A percentile compares a stretch with the other conserved stretches of the same genome.
These are phyloP conservation scores for Suillus subalutaceus DNA, from an alignment of 768 basidiomycete genomes.

Conservation along the genomic window DNA sequence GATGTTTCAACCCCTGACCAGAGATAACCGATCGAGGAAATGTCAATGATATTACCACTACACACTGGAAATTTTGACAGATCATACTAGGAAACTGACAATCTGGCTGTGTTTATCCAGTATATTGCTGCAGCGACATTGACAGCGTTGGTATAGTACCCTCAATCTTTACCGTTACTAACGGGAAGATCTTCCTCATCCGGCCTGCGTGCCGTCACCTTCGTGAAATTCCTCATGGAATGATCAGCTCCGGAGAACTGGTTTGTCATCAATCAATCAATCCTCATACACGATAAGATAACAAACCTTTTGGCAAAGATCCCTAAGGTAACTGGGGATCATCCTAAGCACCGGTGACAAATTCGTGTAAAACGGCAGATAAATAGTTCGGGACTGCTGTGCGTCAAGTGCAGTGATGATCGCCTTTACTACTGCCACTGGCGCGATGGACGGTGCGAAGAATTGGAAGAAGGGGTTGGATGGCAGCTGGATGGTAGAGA, in stretches of 20 bases:
- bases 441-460: conserved; percentile 73
- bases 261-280: not conserved
- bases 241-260: conserved; percentile 73
- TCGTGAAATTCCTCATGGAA: conserved; percentile 69
- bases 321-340: conserved; percentile 74
- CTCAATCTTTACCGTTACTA: conserved; percentile 1
- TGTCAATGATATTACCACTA: not conserved
- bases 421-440: conserved; percentile 75
- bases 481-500: conserved; percentile 60
- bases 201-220: conserved; percentile 58
- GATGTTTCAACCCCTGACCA: not conserved
- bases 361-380: conserved; percentile 74
- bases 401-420: conserved; percentile 84
- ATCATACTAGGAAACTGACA: not conserved
- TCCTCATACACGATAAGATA: not conserved
- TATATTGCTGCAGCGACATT: conserved; percentile 4
- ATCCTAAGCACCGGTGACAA: conserved; percentile 56
- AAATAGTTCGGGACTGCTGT: conserved; percentile 71
- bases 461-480: conserved; percentile 60
- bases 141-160: not conserved
- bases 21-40: not conserved
- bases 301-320: conserved; percentile 76
- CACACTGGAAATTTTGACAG: not conserved
- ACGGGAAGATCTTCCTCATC: conserved; percentile 46
- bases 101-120: not conserved